These are phyloP conservation scores for Eimeria necatrix DNA, from an alignment of 169 alveolate genomes.

Conservation along the genomic window DNA sequence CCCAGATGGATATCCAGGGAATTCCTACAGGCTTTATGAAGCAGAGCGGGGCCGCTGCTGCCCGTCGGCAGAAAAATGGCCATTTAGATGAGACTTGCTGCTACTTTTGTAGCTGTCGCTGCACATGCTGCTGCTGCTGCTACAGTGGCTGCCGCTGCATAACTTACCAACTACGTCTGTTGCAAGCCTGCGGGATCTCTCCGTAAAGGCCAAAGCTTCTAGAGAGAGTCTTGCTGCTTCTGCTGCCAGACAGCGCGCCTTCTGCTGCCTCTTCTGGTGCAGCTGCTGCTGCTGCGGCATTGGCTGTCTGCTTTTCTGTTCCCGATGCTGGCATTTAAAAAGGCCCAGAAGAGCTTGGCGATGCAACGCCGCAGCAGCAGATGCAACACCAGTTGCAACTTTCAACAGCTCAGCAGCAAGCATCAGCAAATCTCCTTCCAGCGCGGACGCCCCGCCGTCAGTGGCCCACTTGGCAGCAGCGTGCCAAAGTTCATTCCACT, in stretches of 20 bases:
- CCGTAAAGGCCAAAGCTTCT: constrained; percentile 48
- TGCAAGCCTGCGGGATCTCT: constrained; percentile 59
- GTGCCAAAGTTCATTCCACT: constrained; percentile 14
- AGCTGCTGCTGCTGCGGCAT: not conserved
- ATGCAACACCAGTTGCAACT: constrained; percentile 46
- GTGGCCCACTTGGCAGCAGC: constrained; percentile 19
- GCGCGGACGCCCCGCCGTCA: constrained; percentile 10
- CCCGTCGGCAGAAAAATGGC: not conserved
- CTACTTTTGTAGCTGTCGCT: not conserved
- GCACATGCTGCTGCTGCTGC: constrained; percentile 10
- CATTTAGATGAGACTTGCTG: not conserved
- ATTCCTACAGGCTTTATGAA: too few relatives aligned
- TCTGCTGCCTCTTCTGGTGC: not conserved
- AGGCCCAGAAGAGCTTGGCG: not conserved
- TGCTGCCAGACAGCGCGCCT: constrained; percentile 35
- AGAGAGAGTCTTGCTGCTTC: constrained; percentile 15
- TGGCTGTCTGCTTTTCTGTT: not conserved
- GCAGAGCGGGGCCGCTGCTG: not conserved
- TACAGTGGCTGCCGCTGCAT: not conserved
- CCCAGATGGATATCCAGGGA: too few relatives aligned
- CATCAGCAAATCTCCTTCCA: constrained; percentile 39
- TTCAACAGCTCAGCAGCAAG: constrained; percentile 55
- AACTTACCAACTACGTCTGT: constrained; percentile 32
- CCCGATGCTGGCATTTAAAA: not conserved
- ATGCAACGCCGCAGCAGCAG: not conserved